phyloP scores from a whole-genome alignment of 176 grass and related monocot species.

The Leersia perrieri region DNA sequence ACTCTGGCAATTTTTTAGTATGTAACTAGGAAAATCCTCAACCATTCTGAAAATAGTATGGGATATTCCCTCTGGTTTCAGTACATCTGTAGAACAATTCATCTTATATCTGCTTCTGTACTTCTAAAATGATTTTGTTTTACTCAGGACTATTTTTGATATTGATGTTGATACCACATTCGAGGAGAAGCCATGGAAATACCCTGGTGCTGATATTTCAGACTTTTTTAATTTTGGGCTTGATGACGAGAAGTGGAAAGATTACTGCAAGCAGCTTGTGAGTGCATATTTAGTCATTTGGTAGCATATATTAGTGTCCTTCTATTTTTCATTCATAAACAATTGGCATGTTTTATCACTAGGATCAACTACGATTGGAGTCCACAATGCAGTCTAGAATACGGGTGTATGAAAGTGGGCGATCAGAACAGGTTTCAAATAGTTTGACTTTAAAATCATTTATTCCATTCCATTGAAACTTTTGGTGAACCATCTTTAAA shows the following conservation, averaged over 20 bases:
- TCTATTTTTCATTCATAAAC: constrained; percentile 10
- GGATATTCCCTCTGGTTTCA: background rate
- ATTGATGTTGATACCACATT: constrained; percentile 74
- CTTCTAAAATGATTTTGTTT: constrained; percentile 23
- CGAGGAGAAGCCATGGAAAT: constrained; percentile 98
- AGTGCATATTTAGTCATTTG: constrained; percentile 37
- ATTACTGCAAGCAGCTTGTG: constrained; percentile 87
- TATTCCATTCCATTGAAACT: background rate
- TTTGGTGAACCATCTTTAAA: constrained; percentile 22
- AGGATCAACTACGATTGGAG: constrained; percentile 86
- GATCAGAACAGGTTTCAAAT: constrained; percentile 75
- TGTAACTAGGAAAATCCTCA: background rate
- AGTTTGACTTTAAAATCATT: constrained; percentile 18
- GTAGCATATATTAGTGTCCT: background rate
- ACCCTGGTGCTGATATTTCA: constrained; percentile 78
- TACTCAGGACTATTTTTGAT: constrained; percentile 79
- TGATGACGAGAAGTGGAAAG: constrained; percentile 95
- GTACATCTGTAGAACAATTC: constrained; percentile 6
- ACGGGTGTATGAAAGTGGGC: constrained; percentile 94
- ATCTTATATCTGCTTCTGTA: constrained; percentile 15
- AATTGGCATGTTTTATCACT: constrained; percentile 29
- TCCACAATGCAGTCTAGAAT: constrained; percentile 99
- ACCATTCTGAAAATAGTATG: background rate
- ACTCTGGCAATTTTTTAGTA: background rate
- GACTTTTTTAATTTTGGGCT: constrained; percentile 96